Evolutionary conservation across 2,329 filamentous ascomycete genomes (phyloP).

Genomic region (Alternaria arborescens): DNA sequence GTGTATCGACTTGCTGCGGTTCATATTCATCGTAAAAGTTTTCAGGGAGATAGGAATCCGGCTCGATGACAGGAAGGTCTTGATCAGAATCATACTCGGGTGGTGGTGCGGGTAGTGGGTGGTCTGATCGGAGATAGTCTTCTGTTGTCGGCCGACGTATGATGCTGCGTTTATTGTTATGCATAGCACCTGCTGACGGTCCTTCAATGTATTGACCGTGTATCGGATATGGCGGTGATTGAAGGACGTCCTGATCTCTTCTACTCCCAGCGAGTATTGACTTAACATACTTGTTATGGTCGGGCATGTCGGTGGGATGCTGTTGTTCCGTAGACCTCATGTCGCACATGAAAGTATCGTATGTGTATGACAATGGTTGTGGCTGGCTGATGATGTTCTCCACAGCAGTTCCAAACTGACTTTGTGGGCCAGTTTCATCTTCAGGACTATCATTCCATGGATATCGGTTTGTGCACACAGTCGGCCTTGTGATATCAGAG

Average conservation of each 20-base stretch:
- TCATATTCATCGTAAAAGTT: neutral
- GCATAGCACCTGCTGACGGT: neutral
- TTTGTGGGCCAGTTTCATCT: neutral
- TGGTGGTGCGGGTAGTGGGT: conserved; percentile 4
- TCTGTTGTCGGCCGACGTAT: conserved; percentile 13
- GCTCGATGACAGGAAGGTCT: conserved; percentile 12
- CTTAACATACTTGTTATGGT: conserved; percentile 1
- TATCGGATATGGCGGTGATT: conserved; percentile 8
- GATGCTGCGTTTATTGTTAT: neutral
- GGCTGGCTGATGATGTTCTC: neutral
- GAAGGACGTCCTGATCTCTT: neutral
- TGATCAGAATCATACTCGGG: conserved; percentile 10
- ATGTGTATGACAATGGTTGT: neutral
- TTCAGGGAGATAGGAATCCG: conserved; percentile 6
- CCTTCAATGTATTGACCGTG: neutral
- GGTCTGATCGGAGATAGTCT: conserved; percentile 5
- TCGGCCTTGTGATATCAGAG: neutral
- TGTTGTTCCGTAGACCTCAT: neutral
- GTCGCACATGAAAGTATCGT: neutral
- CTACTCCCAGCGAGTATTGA: neutral
- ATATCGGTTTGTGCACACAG: neutral
- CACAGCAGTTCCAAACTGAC: neutral
- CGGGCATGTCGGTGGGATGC: conserved; percentile 5
- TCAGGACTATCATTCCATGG: neutral
- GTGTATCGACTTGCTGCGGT: neutral